These are phyloP conservation scores for Ogataea trehalophila DNA, from an alignment of 805 yeast genomes.

Conservation along the genomic window DNA sequence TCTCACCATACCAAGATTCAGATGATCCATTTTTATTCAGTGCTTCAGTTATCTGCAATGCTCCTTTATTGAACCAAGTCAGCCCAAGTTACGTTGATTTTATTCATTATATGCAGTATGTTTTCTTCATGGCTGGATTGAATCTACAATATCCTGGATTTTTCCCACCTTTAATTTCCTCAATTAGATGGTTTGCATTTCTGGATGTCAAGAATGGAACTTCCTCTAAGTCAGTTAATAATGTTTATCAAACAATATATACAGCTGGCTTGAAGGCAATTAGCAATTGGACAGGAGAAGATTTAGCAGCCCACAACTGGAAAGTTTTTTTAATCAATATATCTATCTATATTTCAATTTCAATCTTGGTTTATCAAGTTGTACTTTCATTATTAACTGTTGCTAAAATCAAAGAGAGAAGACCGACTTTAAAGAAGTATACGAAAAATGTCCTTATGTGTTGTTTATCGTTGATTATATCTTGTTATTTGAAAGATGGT, in stretches of 20 bases:
- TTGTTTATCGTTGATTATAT: slow-evolving; percentile 31
- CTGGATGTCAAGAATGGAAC: slow-evolving; percentile 24
- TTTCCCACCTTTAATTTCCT: slow-evolving; percentile 49
- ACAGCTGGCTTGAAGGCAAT: slow-evolving; percentile 38
- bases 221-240: slow-evolving; percentile 20
- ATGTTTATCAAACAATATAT: slow-evolving; percentile 38
- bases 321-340: slow-evolving; percentile 38
- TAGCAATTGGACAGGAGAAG: slow-evolving; percentile 24
- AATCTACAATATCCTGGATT: slow-evolving; percentile 58
- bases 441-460: slow-evolving; percentile 21
- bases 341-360: slow-evolving; percentile 20
- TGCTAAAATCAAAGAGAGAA: slow-evolving; percentile 4
- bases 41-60: slow-evolving; percentile 58
- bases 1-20: slow-evolving; percentile 58
- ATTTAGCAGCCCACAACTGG: slow-evolving; percentile 29
- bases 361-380: slow-evolving; percentile 13
- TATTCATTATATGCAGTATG: slow-evolving; percentile 52
- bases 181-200: slow-evolving; percentile 53
- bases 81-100: slow-evolving; percentile 49
- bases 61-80: slow-evolving; percentile 47
- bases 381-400: slow-evolving; percentile 5
- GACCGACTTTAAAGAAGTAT: slow-evolving; percentile 11
- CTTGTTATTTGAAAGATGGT: slow-evolving; percentile 31
- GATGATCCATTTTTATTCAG: slow-evolving; percentile 44
- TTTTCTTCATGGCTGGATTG: slow-evolving; percentile 51